Conservation (phyloP, 2,329 filamentous ascomycete species). For the Grosmannia huntii region DNA sequence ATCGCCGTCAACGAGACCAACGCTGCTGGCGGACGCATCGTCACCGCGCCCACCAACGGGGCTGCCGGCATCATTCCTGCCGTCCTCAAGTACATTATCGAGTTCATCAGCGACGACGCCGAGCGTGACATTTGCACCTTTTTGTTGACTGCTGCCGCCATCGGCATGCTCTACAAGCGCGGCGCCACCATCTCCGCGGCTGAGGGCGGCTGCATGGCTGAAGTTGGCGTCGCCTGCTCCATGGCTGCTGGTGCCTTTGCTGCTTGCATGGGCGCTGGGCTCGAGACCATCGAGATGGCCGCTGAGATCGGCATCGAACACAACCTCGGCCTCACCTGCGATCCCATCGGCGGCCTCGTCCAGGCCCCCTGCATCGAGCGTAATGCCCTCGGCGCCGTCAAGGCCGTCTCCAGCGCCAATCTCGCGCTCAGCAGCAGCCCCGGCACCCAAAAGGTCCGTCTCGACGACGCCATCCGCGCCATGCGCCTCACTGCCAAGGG, state of each 20-base stretch:
- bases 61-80: constrained; percentile 38
- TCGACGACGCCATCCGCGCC: constrained; percentile 36
- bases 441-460: constrained; percentile 33
- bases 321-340: constrained; percentile 36
- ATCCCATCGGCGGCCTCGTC: constrained; percentile 36
- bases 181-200: constrained; percentile 38
- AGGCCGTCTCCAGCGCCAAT: constrained; percentile 37
- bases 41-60: constrained; percentile 38
- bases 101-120: constrained; percentile 36
- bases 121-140: constrained; percentile 37
- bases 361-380: constrained; percentile 39
- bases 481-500: constrained; percentile 37
- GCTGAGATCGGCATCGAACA: constrained; percentile 41
- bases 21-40: constrained; percentile 35
- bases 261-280: constrained; percentile 37
- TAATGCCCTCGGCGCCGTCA: constrained; percentile 36
- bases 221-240: constrained; percentile 37
- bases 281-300: constrained; percentile 36
- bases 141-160: constrained; percentile 33
- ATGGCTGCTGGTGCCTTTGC: constrained; percentile 39
- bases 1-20: constrained; percentile 42
- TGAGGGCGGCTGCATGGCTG: constrained; percentile 40
- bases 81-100: constrained; percentile 35
- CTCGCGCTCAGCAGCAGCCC: constrained; percentile 30
- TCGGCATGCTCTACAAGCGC: constrained; percentile 40